Evolutionary conservation across 208 protist species (phyloP).

Genomic region (Leishmania arabica): DNA sequence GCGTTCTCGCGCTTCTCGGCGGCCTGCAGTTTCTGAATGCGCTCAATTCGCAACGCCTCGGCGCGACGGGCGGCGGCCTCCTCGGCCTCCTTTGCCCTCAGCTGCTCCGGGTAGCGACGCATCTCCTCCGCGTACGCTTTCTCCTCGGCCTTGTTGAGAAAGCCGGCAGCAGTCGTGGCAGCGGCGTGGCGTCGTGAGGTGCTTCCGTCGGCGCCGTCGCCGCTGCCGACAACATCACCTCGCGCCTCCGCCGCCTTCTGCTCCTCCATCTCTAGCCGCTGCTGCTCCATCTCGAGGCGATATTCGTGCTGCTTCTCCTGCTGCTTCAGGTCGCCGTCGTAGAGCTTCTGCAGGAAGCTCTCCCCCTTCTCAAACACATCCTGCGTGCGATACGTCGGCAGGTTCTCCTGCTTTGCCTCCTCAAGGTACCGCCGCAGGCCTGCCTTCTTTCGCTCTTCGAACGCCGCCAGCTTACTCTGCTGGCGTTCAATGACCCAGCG

Average conservation of each 20-base stretch:
- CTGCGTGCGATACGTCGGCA: constrained; percentile 67
- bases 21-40: constrained; percentile 68
- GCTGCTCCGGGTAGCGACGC: constrained; percentile 50
- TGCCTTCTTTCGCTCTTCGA: constrained; percentile 55
- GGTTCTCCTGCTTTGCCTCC: constrained; percentile 15
- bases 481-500: constrained; percentile 27
- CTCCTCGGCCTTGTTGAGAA: constrained; percentile 63
- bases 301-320: constrained; percentile 16
- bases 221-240: not conserved
- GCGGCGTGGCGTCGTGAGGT: constrained; percentile 27
- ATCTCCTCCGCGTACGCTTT: constrained; percentile 64
- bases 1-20: constrained; percentile 66
- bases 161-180: constrained; percentile 53
- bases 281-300: constrained; percentile 10
- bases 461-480: constrained; percentile 44
- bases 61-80: constrained; percentile 36
- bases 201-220: not conserved
- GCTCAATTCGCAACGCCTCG: constrained; percentile 44
- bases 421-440: constrained; percentile 36
- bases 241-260: constrained; percentile 12
- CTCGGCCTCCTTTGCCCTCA: constrained; percentile 44
- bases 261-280: constrained; percentile 11
- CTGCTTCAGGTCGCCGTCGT: constrained; percentile 32
- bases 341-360: constrained; percentile 55
- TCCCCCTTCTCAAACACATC: constrained; percentile 66